Evolutionary conservation across 495 filamentous ascomycete genomes (phyloP), one percentile per base, ranked within the genome.

Genomic region (Peziza echinospora): DNA sequence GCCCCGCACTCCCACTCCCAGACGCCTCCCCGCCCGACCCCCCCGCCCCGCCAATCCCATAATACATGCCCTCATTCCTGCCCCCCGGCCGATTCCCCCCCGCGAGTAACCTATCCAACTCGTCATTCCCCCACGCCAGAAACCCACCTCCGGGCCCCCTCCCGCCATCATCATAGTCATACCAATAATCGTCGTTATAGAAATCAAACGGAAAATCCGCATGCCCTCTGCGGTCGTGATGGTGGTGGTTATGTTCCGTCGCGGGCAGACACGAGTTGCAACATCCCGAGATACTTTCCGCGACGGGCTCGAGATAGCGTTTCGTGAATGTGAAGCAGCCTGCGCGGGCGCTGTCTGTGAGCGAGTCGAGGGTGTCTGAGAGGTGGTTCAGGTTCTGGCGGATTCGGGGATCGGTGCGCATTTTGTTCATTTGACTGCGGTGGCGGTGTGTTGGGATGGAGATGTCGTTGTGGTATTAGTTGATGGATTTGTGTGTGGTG

Each of bases 141-240:
- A 87, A 56, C 6, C 74, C 72, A 43, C 80, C 71, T 39, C 64
- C 47, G 50, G 51, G n/a, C 43, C 43, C n/a, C 46, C 51, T 39
- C 44, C 58, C 51, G n/a, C 51, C 50, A 8, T 58, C 64, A 16
- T 55, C 69, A 28, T 72, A 72, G 21, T 81, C 77, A 46, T 77
- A 73, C 46, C 85, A 83, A 43, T 93, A 83, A 84, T 87, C 93
- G 57, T 93, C 86, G 60, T 97, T 89, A 65, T 97, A 97, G 66
- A 97, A 97, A 54, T 93, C 91, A 53, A 97, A 97, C 51, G 73
- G 81, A 34, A 78, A 74, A 58, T 93, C 85, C 22, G 82, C 77
- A 30, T 75, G 44, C 26, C 49, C 26, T 21, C 43, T 37, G 19
- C 47, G 46, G 13, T 51, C 28, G 28, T 47, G 55, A 41, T 51